These are phyloP conservation scores for Lentinus tigrinus DNA, from an alignment of 768 basidiomycete species.

Conservation along the genomic window DNA sequence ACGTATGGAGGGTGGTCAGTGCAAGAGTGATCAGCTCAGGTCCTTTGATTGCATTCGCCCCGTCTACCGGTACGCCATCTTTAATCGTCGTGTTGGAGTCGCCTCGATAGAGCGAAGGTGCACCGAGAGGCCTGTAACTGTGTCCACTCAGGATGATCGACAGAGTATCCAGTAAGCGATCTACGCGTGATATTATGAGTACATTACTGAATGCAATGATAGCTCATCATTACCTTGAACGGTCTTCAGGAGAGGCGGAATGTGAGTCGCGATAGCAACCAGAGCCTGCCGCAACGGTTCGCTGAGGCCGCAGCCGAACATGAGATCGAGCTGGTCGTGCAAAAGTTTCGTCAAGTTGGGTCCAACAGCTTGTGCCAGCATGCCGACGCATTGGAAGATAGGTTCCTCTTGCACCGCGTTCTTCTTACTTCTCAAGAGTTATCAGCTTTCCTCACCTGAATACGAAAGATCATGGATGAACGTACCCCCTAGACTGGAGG, in stretches of 20 bases:
- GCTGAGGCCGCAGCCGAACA: slow-evolving; percentile 92
- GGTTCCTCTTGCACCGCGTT: slow-evolving; percentile 92
- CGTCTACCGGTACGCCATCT: slow-evolving; percentile 33
- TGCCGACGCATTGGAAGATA: slow-evolving; percentile 96
- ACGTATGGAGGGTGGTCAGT: slow-evolving; percentile 80
- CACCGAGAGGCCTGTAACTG: slow-evolving; percentile 84
- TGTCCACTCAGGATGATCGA: slow-evolving; percentile 81
- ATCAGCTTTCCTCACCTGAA: neutral
- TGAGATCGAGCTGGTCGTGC: slow-evolving; percentile 94
- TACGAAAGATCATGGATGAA: neutral
- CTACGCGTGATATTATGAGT: slow-evolving; percentile 38
- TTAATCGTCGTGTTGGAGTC: slow-evolving; percentile 49
- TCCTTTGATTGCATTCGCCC: slow-evolving; percentile 41
- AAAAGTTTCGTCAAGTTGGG: slow-evolving; percentile 93
- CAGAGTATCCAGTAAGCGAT: slow-evolving; percentile 84
- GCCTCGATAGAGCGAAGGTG: slow-evolving; percentile 53
- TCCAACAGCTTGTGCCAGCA: slow-evolving; percentile 93
- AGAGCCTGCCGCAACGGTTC: slow-evolving; percentile 86
- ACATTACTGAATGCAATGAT: neutral
- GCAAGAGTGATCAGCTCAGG: slow-evolving; percentile 79
- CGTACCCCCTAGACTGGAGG: slow-evolving; percentile 83
- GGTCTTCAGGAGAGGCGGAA: slow-evolving; percentile 85
- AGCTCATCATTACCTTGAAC: slow-evolving; percentile 74
- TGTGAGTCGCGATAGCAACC: slow-evolving; percentile 78
- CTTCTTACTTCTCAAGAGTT: slow-evolving; percentile 54